These are phyloP conservation scores for Smallanthus sonchifolius DNA, from an alignment of 129 eudicot genomes.

Conservation along the genomic window DNA sequence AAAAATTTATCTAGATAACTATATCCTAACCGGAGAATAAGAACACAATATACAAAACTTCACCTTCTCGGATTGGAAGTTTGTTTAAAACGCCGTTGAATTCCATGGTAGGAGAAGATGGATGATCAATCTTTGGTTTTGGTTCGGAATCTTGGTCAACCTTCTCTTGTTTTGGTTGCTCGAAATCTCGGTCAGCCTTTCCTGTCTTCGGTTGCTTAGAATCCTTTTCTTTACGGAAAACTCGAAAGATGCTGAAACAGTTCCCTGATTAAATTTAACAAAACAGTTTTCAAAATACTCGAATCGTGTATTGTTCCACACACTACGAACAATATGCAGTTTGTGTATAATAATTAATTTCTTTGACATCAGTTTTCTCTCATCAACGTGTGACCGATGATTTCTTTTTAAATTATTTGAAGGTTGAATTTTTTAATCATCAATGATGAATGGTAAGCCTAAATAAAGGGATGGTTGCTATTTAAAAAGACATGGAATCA, in stretches of 20 bases:
- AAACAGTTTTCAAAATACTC: background rate
- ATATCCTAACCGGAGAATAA: background rate
- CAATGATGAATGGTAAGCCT: too few species aligned
- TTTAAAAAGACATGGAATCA: too few species aligned
- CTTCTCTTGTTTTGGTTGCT: background rate
- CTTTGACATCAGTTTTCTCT: too few species aligned
- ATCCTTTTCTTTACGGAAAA: conserved; percentile 18
- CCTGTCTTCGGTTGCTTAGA: background rate
- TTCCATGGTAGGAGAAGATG: background rate
- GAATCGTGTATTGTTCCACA: too few species aligned
- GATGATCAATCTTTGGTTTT: background rate
- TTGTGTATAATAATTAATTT: too few species aligned
- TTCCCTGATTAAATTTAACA: conserved; percentile 29
- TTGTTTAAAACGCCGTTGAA: background rate
- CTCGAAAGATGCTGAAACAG: conserved; percentile 32
- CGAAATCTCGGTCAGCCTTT: background rate
- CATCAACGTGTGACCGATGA: too few species aligned
- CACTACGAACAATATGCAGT: too few species aligned
- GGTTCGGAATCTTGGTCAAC: background rate
- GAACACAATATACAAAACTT: background rate
- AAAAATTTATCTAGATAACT: too few species aligned
- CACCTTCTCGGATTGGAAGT: background rate
- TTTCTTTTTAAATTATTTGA: too few species aligned
- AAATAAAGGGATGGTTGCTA: too few species aligned
- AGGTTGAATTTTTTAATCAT: too few species aligned